A percentile compares a stretch with the other conserved stretches of the same genome.
Evolutionary conservation across 208 protist species (phyloP).

Genomic region (Leishmania tarentolae): DNA sequence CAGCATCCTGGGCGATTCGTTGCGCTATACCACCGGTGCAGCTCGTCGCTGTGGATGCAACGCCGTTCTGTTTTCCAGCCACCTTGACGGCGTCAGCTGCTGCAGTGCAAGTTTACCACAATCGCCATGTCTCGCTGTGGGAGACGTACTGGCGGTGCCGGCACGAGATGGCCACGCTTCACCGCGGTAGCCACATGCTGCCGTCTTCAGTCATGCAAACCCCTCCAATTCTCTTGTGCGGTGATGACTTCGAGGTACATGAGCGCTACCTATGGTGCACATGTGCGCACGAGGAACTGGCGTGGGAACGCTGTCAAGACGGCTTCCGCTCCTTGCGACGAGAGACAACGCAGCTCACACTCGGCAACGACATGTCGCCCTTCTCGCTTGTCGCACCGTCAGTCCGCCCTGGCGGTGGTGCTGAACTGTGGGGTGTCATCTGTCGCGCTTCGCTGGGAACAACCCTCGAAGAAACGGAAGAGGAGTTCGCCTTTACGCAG

Average conservation of each 20-base stretch:
- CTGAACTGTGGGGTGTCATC: constrained; percentile 44
- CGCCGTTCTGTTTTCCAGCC: constrained; percentile 28
- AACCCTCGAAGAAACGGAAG: constrained; percentile 38
- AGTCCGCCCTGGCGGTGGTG: neutral
- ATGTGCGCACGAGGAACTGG: constrained; percentile 53
- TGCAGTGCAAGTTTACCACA: constrained; percentile 41
- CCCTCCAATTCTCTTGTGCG: constrained; percentile 41
- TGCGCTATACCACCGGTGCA: constrained; percentile 39
- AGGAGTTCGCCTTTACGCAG: constrained; percentile 13
- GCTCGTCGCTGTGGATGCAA: constrained; percentile 29
- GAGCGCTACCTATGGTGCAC: constrained; percentile 67
- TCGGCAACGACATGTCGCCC: constrained; percentile 11
- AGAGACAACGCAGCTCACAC: neutral
- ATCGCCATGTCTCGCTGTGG: constrained; percentile 62
- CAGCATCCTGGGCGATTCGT: constrained; percentile 44
- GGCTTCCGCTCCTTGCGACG: constrained; percentile 37
- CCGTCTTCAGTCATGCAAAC: constrained; percentile 33
- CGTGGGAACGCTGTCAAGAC: constrained; percentile 54
- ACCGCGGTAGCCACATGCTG: constrained; percentile 38
- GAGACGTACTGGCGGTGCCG: constrained; percentile 62
- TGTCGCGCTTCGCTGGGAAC: constrained; percentile 64
- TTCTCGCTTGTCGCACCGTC: constrained; percentile 1
- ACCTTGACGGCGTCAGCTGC: neutral
- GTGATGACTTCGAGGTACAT: constrained; percentile 68
- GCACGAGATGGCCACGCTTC: constrained; percentile 41